Evolutionary conservation across 768 basidiomycete species (phyloP).

Genomic region (Pulveroboletus sp.): DNA sequence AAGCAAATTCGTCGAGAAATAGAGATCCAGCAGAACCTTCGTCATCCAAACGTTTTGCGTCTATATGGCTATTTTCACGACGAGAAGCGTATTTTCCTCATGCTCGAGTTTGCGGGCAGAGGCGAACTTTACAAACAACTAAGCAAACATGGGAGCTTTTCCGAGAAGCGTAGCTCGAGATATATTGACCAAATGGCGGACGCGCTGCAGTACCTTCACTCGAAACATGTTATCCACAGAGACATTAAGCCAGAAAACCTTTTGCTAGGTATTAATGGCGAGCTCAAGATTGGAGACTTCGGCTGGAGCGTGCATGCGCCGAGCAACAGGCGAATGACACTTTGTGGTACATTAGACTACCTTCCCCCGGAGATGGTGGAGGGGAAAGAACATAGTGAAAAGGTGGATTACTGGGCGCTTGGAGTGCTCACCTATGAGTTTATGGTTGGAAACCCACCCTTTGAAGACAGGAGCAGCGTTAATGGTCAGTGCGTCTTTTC

Average conservation of each 20-base stretch:
- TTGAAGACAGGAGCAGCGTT: conserved; percentile 79
- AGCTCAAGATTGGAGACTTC: conserved; percentile 97
- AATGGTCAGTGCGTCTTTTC: conserved; percentile 48
- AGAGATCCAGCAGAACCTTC: conserved; percentile 94
- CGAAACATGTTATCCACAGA: conserved; percentile 96
- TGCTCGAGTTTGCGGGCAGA: conserved; percentile 96
- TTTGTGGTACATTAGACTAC: conserved; percentile 96
- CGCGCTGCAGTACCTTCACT: conserved; percentile 85
- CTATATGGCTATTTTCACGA: conserved; percentile 99
- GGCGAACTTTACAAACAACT: conserved; percentile 98
- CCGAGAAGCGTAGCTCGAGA: conserved; percentile 79
- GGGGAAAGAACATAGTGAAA: conserved; percentile 80
- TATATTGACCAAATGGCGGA: conserved; percentile 99
- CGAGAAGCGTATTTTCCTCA: conserved; percentile 93
- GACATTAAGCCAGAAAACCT: conserved; percentile 99
- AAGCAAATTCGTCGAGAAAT: conserved; percentile 97
- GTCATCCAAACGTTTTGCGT: conserved; percentile 91
- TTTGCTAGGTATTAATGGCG: conserved; percentile 89
- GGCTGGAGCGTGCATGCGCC: conserved; percentile 99
- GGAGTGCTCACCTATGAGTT: conserved; percentile 98
- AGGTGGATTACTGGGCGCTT: conserved; percentile 94
- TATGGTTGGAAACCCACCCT: conserved; percentile 75
- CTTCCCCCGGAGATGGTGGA: conserved; percentile 99
- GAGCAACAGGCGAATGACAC: conserved; percentile 79
- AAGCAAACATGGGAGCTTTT: conserved; percentile 78